phyloP scores from a whole-genome alignment of 2,329 filamentous ascomycete species.

The Ceratocystis ficicola region DNA sequence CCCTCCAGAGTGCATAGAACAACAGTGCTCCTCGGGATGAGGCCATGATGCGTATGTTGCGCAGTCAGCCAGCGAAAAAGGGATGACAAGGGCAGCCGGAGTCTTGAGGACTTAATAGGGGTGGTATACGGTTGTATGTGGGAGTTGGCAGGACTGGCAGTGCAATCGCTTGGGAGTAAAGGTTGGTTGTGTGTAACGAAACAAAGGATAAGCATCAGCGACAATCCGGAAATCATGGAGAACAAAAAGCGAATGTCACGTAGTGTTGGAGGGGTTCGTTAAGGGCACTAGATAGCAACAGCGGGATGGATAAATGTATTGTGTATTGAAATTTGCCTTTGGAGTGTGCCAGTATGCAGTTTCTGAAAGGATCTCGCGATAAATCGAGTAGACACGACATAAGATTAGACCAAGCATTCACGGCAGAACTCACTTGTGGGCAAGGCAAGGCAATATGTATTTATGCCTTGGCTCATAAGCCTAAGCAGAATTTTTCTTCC shows the following conservation, averaged over 20 bases:
- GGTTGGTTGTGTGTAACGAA: conserved; percentile 10
- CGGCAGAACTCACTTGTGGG: neutral
- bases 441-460: neutral
- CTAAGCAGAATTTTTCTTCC: neutral
- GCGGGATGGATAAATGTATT: neutral
- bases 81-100: conserved; percentile 14
- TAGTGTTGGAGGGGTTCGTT: no score
- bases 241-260: neutral
- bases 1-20: conserved; percentile 46
- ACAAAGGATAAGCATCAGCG: conserved; percentile 15
- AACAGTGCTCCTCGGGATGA: conserved; percentile 29
- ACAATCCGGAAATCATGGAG: conserved; percentile 11
- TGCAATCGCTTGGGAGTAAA: conserved; percentile 2
- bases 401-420: neutral
- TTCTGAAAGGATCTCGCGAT: neutral
- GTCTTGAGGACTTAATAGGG: neutral
- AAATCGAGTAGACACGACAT: neutral
- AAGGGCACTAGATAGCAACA: neutral
- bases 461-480: neutral
- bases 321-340: neutral
- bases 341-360: neutral
- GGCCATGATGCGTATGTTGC: conserved; percentile 16
- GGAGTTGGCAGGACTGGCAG: neutral
- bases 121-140: neutral
- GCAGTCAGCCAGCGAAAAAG: conserved; percentile 20